Evolutionary conservation across 2,329 filamentous ascomycete genomes (phyloP), one percentile per base, ranked within the genome.

Genomic region (Lecanicillium sp.): DNA sequence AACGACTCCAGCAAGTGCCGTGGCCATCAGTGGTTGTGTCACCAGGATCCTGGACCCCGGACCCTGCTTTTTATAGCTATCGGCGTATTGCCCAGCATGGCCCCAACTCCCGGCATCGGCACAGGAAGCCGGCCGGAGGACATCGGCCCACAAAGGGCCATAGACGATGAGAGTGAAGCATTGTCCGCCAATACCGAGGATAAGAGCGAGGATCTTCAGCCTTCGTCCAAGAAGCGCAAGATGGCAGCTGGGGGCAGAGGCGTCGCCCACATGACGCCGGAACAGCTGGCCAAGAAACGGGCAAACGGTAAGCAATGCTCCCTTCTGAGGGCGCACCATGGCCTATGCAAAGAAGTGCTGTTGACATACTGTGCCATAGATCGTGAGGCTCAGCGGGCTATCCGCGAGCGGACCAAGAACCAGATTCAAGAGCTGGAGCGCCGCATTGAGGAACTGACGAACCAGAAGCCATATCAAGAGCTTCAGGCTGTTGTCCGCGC

Each of bases 381-480:
- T 57, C 80, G 87, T 42, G 86, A 94, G 59, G 87, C 87, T 20
- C 87, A 94, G 58, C 76, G 87, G 35, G 86, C 85, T 29, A 92
- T 94, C 43, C 74, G 87, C 30, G 84, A 90, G 64, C 77, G 87
- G 40, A 92, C 86, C 19, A 87, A 82, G 62, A 76, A 79, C 42
- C 83, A 85, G 58, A 92, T 92, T 49, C 84, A 90, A 55, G 66
- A 63, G 6, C 68, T 92, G 43, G 84, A 92, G 58, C 71, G 70
- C 44, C 72, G 77, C 45, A 88, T 94, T 44, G 70, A 74, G 40
- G 84, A 90, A 45, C 71, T 94, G 48, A 85, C 84, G 41, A 81
- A 74, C 41, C 83, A 87, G 61, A 80, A 89, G 58, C 86, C 87
- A 0, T 89, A 88, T 51, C 81, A 86, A 55, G 87, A 95, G 55